Conservation (phyloP, 1,284 basidiomycete genomes). For the Chalciporus piperatoides region DNA sequence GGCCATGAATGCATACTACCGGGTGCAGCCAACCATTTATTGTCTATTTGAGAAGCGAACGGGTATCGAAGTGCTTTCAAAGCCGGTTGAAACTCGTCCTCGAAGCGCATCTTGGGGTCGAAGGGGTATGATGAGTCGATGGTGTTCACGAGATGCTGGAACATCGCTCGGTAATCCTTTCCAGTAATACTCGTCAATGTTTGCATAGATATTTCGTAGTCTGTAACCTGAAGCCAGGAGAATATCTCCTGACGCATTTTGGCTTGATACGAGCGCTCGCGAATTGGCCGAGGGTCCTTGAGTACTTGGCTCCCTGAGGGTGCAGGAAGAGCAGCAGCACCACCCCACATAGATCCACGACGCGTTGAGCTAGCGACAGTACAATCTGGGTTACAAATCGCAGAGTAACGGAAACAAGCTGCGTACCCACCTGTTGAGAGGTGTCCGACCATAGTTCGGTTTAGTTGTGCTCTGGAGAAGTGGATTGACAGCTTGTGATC, state of each 20-base stretch:
- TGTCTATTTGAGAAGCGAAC: slow-evolving; percentile 66
- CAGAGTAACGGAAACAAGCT: slow-evolving; percentile 7
- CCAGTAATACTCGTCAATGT: slow-evolving; percentile 71
- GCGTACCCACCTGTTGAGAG: slow-evolving; percentile 57
- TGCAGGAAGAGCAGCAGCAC: slow-evolving; percentile 42
- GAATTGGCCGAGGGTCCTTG: slow-evolving; percentile 73
- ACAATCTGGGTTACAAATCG: slow-evolving; percentile 6
- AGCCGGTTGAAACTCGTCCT: slow-evolving; percentile 76
- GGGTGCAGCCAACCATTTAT: slow-evolving; percentile 80
- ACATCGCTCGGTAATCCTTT: slow-evolving; percentile 79
- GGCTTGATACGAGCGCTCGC: slow-evolving; percentile 66
- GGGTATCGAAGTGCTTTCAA: slow-evolving; percentile 78
- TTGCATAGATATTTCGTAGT: slow-evolving; percentile 63
- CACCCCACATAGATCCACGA: slow-evolving; percentile 64
- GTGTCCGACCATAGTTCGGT: slow-evolving; percentile 68
- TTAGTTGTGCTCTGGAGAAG: slow-evolving; percentile 68
- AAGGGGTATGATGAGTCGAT: slow-evolving; percentile 68
- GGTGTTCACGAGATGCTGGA: slow-evolving; percentile 70
- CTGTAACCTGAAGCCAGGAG: slow-evolving; percentile 58
- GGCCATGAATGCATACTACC: slow-evolving; percentile 87
- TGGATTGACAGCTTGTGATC: slow-evolving; percentile 63
- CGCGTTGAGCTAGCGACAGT: slow-evolving; percentile 47
- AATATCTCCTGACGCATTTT: slow-evolving; percentile 75
- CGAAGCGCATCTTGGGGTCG: slow-evolving; percentile 57
- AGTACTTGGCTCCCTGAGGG: slow-evolving; percentile 47